Conservation (phyloP, 257 asterid species). For the Fraxinus pennsylvanica region DNA sequence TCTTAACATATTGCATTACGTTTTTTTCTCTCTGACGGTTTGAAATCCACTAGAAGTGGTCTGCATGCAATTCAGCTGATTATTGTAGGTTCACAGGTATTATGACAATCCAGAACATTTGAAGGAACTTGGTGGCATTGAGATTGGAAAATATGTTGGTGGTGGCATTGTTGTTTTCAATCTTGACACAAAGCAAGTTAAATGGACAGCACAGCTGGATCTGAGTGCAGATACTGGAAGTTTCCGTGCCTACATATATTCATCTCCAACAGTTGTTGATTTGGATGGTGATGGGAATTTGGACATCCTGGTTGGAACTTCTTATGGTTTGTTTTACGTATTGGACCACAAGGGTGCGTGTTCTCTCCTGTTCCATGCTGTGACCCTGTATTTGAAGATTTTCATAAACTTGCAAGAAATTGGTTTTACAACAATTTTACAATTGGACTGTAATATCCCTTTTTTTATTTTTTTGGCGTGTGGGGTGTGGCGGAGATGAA, state of each 20-base stretch:
- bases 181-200: conserved; percentile 92
- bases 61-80: conserved; percentile 40
- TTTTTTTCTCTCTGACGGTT: background rate
- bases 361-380: conserved; percentile 16
- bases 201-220: conserved; percentile 85
- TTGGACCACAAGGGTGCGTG: conserved; percentile 94
- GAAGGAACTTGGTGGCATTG: conserved; percentile 93
- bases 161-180: conserved; percentile 95
- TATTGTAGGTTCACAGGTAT: conserved; percentile 68
- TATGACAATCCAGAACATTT: conserved; percentile 93
- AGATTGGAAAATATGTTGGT: conserved; percentile 94
- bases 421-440: background rate
- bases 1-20: conserved; percentile 23
- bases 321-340: conserved; percentile 92
- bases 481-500: background rate
- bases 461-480: background rate
- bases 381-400: background rate
- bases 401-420: conserved; percentile 9
- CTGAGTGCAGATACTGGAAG: conserved; percentile 72
- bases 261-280: conserved; percentile 95
- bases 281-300: conserved; percentile 97
- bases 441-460: background rate
- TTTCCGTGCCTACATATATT: conserved; percentile 89
- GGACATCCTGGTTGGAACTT: conserved; percentile 96
- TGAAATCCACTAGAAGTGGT: conserved; percentile 10